These are phyloP conservation scores for Clathrospora elynae DNA, from an alignment of 2,329 filamentous ascomycete genomes.

Conservation along the genomic window DNA sequence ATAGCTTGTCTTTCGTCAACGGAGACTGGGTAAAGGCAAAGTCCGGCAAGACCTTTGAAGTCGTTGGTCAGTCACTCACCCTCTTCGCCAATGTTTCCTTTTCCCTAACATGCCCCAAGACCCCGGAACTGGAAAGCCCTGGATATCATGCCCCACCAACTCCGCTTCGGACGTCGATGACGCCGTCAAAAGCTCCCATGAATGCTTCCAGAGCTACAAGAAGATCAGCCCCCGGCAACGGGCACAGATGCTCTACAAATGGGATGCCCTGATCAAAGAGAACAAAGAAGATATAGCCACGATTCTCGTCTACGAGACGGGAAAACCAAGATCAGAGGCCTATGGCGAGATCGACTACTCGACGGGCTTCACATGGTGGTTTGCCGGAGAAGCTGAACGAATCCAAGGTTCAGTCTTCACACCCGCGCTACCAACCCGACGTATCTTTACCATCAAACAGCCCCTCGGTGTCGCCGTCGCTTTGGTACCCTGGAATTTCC, in stretches of 20 bases:
- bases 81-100: background rate
- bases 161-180: conserved; percentile 64
- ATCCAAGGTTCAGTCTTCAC: conserved; percentile 66
- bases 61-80: conserved; percentile 52
- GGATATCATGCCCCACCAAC: conserved; percentile 55
- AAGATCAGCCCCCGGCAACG: conserved; percentile 65
- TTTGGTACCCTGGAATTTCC: conserved; percentile 76
- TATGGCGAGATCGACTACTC: conserved; percentile 61
- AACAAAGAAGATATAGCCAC: conserved; percentile 66
- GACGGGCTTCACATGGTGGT: conserved; percentile 62
- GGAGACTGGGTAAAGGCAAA: conserved; percentile 63
- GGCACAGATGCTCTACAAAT: conserved; percentile 67
- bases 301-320: conserved; percentile 65
- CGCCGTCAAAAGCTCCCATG: conserved; percentile 63
- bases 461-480: conserved; percentile 71
- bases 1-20: conserved; percentile 59
- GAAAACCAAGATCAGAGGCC: conserved; percentile 59
- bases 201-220: conserved; percentile 65
- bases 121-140: conserved; percentile 56
- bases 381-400: conserved; percentile 64
- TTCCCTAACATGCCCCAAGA: conserved; percentile 48
- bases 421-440: conserved; percentile 64
- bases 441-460: conserved; percentile 75
- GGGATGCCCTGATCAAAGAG: conserved; percentile 67
- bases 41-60: conserved; percentile 63